phyloP scores from a whole-genome alignment of 768 basidiomycete genomes.

The Serpula lacrymans region DNA sequence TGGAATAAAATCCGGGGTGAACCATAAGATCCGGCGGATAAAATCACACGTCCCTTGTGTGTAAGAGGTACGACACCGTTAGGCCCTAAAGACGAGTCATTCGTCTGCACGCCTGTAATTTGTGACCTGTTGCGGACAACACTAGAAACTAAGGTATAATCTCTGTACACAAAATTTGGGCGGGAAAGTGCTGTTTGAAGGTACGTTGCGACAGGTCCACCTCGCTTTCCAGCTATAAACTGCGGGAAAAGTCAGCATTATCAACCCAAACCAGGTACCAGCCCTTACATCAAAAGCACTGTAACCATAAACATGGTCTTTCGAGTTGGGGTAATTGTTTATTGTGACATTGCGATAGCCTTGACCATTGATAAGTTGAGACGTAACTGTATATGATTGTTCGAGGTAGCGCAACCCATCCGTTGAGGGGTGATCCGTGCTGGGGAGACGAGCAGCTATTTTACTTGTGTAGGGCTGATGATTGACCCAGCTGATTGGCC shows the following conservation, averaged over 20 bases:
- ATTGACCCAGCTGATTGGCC: slow-evolving; percentile 53
- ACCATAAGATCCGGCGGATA: slow-evolving; percentile 56
- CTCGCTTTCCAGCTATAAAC: slow-evolving; percentile 31
- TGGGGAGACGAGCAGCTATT: slow-evolving; percentile 48
- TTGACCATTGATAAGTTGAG: slow-evolving; percentile 41
- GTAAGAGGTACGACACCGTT: slow-evolving; percentile 54
- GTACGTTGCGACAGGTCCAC: slow-evolving; percentile 59
- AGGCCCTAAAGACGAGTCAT: slow-evolving; percentile 54
- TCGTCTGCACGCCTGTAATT: slow-evolving; percentile 59
- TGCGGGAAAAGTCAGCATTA: slow-evolving; percentile 1
- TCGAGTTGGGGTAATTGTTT: slow-evolving; percentile 52
- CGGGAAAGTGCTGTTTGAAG: slow-evolving; percentile 53
- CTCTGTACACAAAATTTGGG: slow-evolving; percentile 47
- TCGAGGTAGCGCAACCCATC: slow-evolving; percentile 58
- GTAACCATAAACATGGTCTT: slow-evolving; percentile 62
- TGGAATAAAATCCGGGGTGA: slow-evolving; percentile 56
- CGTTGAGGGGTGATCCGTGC: slow-evolving; percentile 55
- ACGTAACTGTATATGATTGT: slow-evolving; percentile 43
- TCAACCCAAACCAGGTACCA: background rate
- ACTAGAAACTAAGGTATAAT: slow-evolving; percentile 46
- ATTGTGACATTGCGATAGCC: slow-evolving; percentile 53
- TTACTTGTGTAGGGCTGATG: slow-evolving; percentile 48
- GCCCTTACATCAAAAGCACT: slow-evolving; percentile 32
- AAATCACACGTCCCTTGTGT: slow-evolving; percentile 55
- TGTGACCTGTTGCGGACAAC: slow-evolving; percentile 54